These are phyloP conservation scores for Bullera alba DNA, from an alignment of 768 basidiomycete genomes.

Conservation along the genomic window DNA sequence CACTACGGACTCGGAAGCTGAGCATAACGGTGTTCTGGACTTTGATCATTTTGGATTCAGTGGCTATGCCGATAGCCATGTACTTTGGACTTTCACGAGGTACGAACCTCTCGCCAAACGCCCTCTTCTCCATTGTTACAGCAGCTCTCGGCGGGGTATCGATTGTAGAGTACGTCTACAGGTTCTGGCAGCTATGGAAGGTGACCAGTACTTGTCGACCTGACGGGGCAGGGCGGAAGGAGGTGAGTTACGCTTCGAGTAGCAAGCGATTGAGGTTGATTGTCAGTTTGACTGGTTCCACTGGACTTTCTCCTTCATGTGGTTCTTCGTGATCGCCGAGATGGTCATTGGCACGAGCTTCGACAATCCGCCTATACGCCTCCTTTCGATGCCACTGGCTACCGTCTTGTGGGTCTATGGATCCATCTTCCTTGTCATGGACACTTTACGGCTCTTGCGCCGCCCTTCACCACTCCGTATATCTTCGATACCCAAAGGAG, in stretches of 20 bases:
- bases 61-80: constrained; percentile 1
- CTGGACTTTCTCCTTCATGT: not conserved
- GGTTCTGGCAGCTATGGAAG: not conserved
- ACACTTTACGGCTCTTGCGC: not conserved
- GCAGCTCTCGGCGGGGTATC: not conserved
- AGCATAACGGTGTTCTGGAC: constrained; percentile 1
- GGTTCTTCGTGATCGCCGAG: not conserved
- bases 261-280: not conserved
- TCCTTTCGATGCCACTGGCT: not conserved
- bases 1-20: not conserved
- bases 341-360: not conserved
- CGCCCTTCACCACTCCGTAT: not conserved
- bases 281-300: not conserved
- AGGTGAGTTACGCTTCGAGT: not conserved
- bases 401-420: not conserved
- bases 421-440: not conserved
- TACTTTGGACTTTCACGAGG: constrained; percentile 3
- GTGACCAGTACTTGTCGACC: not conserved
- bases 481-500: not conserved
- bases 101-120: not conserved
- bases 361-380: not conserved
- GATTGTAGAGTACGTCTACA: not conserved
- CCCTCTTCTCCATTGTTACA: not conserved
- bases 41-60: constrained; percentile 2
- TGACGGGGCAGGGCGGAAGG: not conserved